These are phyloP conservation scores for Yarrowia galli DNA, from an alignment of 1,139 yeast species.

Conservation along the genomic window DNA sequence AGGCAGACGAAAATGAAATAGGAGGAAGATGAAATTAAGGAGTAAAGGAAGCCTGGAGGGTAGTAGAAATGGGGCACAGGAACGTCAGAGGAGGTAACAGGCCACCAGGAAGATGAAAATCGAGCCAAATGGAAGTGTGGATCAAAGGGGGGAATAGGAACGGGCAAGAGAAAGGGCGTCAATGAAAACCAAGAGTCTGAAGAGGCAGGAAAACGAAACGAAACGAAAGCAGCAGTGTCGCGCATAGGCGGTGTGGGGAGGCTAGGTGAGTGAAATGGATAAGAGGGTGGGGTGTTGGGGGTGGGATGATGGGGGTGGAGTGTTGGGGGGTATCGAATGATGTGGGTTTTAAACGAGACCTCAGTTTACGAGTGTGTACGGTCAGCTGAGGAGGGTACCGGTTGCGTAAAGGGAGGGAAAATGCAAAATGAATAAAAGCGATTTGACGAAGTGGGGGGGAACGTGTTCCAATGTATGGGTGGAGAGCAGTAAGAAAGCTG, in stretches of 20 bases:
- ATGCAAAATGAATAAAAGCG: neutral
- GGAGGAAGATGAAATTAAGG: neutral
- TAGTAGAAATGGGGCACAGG: neutral
- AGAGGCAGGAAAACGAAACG: neutral
- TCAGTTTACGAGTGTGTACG: neutral
- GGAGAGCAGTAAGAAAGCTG: no score
- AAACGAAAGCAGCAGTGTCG: constrained; percentile 8
- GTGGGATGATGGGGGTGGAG: neutral
- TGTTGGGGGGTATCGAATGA: constrained; percentile 2
- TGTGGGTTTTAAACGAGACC: constrained; percentile 8
- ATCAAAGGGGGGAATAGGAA: neutral
- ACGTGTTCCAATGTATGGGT: no score
- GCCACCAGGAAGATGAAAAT: neutral
- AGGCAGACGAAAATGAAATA: neutral
- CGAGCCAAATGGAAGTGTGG: neutral
- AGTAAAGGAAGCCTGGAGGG: neutral
- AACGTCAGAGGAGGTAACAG: neutral
- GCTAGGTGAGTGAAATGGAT: neutral
- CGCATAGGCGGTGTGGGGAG: neutral
- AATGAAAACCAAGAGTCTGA: neutral
- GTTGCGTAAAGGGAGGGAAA: constrained; percentile 1
- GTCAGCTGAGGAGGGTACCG: neutral
- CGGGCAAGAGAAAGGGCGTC: neutral
- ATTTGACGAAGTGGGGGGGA: neutral
- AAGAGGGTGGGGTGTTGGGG: neutral